Conservation (phyloP, 2,329 filamentous ascomycete genomes). For the Conoideocrella luteorostrata region DNA sequence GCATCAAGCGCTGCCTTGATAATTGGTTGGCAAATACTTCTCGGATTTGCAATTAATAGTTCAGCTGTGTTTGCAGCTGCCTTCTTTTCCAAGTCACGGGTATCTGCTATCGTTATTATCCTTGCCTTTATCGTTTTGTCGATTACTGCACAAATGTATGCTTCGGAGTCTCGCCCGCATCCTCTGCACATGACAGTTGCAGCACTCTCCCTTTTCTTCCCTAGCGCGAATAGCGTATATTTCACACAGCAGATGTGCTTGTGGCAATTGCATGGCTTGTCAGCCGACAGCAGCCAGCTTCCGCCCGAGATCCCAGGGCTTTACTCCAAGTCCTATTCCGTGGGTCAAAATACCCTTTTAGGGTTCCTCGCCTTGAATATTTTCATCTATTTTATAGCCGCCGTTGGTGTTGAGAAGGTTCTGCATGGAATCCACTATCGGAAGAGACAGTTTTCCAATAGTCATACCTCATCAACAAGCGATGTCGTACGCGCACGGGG, state of each 20-base stretch:
- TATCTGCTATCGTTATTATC: too few species aligned
- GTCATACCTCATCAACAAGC: conserved; percentile 16
- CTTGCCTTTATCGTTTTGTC: too few species aligned
- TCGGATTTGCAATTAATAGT: too few species aligned
- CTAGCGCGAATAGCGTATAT: conserved; percentile 18
- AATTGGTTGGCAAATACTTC: too few species aligned
- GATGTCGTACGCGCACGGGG: conserved; percentile 14
- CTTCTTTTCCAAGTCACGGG: too few species aligned
- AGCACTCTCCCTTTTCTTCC: conserved; percentile 17
- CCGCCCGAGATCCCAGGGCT: conserved; percentile 8
- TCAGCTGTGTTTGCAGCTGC: too few species aligned
- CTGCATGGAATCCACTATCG: conserved; percentile 29
- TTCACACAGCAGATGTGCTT: conserved; percentile 18
- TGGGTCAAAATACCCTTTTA: conserved; percentile 23
- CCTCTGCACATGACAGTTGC: neutral
- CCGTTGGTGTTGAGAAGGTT: conserved; percentile 24
- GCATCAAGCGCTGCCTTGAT: too few species aligned
- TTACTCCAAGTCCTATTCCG: conserved; percentile 15
- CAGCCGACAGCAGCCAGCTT: conserved; percentile 8
- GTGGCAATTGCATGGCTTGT: conserved; percentile 12
- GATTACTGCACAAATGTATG: too few species aligned
- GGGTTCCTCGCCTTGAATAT: conserved; percentile 26
- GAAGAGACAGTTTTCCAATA: conserved; percentile 18
- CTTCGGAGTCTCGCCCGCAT: too few species aligned
- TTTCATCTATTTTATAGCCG: conserved; percentile 24